Base-by-base conservation (phyloP, 192 early-diverging fungal genomes). In the Linderina pennispora region DNA sequence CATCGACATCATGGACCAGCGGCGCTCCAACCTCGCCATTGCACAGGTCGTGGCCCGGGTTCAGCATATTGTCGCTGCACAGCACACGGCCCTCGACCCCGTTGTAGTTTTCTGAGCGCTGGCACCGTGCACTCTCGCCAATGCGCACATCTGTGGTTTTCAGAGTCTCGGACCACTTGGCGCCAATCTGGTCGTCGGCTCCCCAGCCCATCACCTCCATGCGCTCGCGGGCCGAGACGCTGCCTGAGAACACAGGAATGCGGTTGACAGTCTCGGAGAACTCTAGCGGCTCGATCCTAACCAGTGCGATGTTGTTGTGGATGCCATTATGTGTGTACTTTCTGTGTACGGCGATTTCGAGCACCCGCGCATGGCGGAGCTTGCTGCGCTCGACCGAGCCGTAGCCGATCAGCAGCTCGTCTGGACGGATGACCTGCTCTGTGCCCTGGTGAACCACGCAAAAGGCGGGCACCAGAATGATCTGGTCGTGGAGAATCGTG, bases 161-260 rank as follows among this genome's bases (percentile, higher is more conserved):
- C 8, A 45, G 44, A 28, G 2, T 45, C 33, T 45, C 44, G 3
- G 44, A 23, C 44, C 44, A 45, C 32, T 45, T 19, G 3, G 31
- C 44, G 7, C 32, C 21, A 14, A 22, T n/a, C n/a, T 17, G 31
- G 20, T 36, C 35, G 21, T 20, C 16, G 3, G 21, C 28, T 9
- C 44, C 44, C 44, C 44, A 45, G 32, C 44, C 44, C 33, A 45
- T 45, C 7, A 45, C 44, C 4, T 47, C 45, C 9, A 37, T 20
- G 3, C 3, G 18, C 23, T 47, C 31, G 10, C n/a, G 15, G 14
- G 33, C 16, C 8, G 36, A 23, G 5, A 47, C 22, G 45, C 35
- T 26, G 36, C 45, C 45, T 2, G 45, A 35, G 17, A 37, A 47
- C 20, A 47, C 22, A 25, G 45, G 36, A 37, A 37, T 47, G 21